These are phyloP conservation scores for Ceratobasidium sp. DNA, from an alignment of 1,284 basidiomycete genomes.

Conservation along the genomic window DNA sequence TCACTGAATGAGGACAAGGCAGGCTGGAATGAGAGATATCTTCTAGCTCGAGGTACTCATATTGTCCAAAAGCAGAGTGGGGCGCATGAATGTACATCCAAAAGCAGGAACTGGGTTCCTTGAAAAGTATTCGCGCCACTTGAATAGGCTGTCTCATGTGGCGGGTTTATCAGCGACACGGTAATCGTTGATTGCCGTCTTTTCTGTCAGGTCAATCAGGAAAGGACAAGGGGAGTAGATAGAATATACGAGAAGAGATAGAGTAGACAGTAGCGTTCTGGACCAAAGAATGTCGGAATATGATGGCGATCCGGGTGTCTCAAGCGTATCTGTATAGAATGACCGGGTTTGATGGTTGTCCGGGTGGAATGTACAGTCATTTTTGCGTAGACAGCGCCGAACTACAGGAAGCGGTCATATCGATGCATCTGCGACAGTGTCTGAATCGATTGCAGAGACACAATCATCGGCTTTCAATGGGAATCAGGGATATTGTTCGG, in stretches of 20 bases:
- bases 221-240: constrained; percentile 12
- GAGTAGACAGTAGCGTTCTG: background rate
- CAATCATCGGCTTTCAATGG: background rate
- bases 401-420: constrained; percentile 21
- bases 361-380: background rate
- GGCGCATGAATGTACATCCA: background rate
- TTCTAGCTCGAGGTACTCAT: background rate
- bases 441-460: background rate
- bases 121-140: background rate
- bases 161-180: background rate
- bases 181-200: constrained; percentile 13
- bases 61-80: background rate
- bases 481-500: background rate
- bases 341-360: background rate
- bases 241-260: background rate
- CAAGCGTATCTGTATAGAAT: background rate
- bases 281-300: constrained; percentile 7
- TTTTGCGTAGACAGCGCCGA: background rate
- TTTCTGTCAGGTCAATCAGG: background rate
- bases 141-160: constrained; percentile 1
- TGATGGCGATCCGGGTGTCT: background rate
- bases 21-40: background rate
- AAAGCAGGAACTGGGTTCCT: constrained; percentile 5
- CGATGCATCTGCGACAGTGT: constrained; percentile 4
- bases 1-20: background rate